phyloP scores from a whole-genome alignment of 1,139 yeast genomes.

The Lodderomyces parapsilosis region DNA sequence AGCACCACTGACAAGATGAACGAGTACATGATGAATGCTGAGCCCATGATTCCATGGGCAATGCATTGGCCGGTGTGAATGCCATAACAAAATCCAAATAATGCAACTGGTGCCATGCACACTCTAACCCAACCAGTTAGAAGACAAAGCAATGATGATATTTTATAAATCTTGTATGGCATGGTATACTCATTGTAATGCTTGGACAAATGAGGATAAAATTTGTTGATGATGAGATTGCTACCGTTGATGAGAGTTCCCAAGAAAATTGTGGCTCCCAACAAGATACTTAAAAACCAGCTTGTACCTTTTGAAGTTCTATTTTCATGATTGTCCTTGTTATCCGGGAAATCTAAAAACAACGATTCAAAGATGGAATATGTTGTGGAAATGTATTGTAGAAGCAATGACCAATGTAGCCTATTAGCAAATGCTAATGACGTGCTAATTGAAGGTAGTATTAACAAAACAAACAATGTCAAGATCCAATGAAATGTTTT shows the following conservation, averaged over 20 bases:
- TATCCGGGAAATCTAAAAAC: conserved; percentile 60
- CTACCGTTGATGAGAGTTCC: conserved; percentile 59
- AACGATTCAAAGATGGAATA: conserved; percentile 58
- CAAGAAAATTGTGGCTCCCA: conserved; percentile 46
- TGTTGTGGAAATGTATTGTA: conserved; percentile 47
- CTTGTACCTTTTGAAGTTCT: conserved; percentile 64
- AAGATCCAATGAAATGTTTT: conserved; percentile 66
- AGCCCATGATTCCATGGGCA: conserved; percentile 97
- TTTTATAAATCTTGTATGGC: conserved; percentile 39
- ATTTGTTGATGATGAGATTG: conserved; percentile 39
- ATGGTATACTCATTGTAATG: conserved; percentile 18
- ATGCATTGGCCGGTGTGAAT: conserved; percentile 85
- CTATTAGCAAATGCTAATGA: conserved; percentile 55
- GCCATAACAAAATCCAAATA: conserved; percentile 77
- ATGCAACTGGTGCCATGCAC: conserved; percentile 78
- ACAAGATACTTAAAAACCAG: conserved; percentile 53
- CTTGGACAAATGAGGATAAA: conserved; percentile 30
- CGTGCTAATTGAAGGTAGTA: conserved; percentile 56
- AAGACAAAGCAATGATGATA: conserved; percentile 43
- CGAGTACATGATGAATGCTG: conserved; percentile 80
- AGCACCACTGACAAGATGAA: conserved; percentile 64
- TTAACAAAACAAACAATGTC: conserved; percentile 43
- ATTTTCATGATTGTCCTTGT: conserved; percentile 59
- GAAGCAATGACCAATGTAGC: conserved; percentile 41
- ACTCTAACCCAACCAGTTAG: conserved; percentile 68